Conservation (phyloP, 2,329 filamentous ascomycete genomes). For the Didymella glomerata region DNA sequence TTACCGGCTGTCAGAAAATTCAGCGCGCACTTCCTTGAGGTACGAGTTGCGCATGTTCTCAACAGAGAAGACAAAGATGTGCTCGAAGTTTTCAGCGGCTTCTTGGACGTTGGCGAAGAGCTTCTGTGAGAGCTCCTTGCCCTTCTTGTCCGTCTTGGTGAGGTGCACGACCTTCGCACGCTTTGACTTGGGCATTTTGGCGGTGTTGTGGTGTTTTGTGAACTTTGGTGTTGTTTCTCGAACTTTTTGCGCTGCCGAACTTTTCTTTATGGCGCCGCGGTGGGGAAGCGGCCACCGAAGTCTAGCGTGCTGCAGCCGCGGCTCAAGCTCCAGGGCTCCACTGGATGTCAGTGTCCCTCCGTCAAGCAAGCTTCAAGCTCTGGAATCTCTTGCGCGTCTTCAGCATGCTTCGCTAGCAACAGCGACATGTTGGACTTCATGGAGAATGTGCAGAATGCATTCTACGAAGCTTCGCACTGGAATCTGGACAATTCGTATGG, state of each 20-base stretch:
- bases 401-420: slow-evolving; percentile 37
- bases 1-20: slow-evolving; percentile 85
- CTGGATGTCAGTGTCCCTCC: slow-evolving; percentile 16
- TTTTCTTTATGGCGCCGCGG: neutral
- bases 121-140: slow-evolving; percentile 85
- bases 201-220: slow-evolving; percentile 28
- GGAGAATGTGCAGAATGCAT: slow-evolving; percentile 93
- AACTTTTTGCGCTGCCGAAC: slow-evolving; percentile 1
- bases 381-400: neutral
- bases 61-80: slow-evolving; percentile 92
- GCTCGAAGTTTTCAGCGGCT: slow-evolving; percentile 82
- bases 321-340: slow-evolving; percentile 38
- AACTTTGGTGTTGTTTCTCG: slow-evolving; percentile 24
- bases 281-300: neutral
- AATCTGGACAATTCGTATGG: slow-evolving; percentile 92
- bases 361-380: slow-evolving; percentile 15
- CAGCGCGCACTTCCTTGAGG: slow-evolving; percentile 86
- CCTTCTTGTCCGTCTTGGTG: slow-evolving; percentile 91
- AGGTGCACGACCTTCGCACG: slow-evolving; percentile 88
- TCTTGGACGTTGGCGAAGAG: slow-evolving; percentile 90
- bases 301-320: slow-evolving; percentile 37
- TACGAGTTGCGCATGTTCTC: slow-evolving; percentile 99
- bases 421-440: slow-evolving; percentile 89
- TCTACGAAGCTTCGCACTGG: slow-evolving; percentile 87
- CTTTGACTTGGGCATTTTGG: slow-evolving; percentile 93